Evolutionary conservation across 306 rosid genomes (phyloP).

Genomic region (Gastrolobium bilobum): DNA sequence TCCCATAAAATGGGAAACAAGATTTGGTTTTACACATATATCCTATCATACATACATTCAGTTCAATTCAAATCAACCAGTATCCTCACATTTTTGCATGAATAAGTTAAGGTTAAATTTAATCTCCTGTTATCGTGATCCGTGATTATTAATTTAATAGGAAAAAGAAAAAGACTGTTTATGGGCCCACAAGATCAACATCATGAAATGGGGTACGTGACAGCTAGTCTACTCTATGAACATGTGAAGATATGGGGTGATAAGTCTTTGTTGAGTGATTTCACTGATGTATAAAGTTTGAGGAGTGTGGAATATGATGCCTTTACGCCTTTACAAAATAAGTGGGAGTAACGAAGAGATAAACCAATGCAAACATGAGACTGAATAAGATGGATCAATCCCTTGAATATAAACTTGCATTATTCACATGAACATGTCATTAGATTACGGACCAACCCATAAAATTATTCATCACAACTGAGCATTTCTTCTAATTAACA

Average conservation of each 20-base stretch:
- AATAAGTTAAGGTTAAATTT: constrained; percentile 40
- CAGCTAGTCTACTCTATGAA: constrained; percentile 52
- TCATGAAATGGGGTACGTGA: constrained; percentile 62
- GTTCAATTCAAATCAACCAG: constrained; percentile 44
- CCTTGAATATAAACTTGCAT: constrained; percentile 10
- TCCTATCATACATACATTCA: constrained; percentile 29
- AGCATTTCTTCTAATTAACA: constrained; percentile 2
- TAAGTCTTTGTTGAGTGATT: constrained; percentile 67
- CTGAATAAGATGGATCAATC: constrained; percentile 23
- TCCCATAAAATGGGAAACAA: constrained; percentile 56
- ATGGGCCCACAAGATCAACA: constrained; percentile 71
- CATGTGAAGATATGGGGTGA: constrained; percentile 49
- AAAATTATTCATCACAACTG: not conserved
- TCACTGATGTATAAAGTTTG: constrained; percentile 66
- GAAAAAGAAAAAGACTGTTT: not conserved
- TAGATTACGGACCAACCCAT: not conserved
- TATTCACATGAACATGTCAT: not conserved
- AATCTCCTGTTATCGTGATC: constrained; percentile 18
- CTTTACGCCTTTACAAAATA: constrained; percentile 46
- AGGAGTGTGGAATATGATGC: constrained; percentile 55
- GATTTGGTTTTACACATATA: constrained; percentile 46
- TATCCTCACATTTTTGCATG: constrained; percentile 36
- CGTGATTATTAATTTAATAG: constrained; percentile 21
- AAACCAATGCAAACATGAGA: constrained; percentile 29
- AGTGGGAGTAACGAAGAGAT: constrained; percentile 45